A percentile compares a stretch with the other conserved stretches of the same genome.
Conservation (phyloP, 441 rosid species). For the Pelargonium hybrid region DNA sequence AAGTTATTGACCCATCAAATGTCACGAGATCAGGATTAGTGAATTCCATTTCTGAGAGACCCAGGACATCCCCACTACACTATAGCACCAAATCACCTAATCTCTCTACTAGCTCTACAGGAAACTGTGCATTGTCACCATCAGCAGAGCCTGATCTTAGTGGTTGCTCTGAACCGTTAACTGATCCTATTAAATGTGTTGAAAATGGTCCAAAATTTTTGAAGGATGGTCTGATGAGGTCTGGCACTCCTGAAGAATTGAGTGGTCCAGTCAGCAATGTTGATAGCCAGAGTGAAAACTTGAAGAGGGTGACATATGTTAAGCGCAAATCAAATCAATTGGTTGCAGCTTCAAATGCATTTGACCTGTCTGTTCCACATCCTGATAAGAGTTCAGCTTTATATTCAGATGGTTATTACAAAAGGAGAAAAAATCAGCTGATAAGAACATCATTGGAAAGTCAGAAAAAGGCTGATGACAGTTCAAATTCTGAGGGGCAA, state of each 20-base stretch:
- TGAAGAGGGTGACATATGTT: conserved; percentile 46
- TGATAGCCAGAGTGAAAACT: conserved; percentile 34
- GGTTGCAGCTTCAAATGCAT: conserved; percentile 54
- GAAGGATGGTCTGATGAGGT: conserved; percentile 29
- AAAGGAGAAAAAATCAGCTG: conserved; percentile 77
- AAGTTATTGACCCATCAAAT: conserved; percentile 22
- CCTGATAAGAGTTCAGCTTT: conserved; percentile 28
- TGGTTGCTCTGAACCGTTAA: conserved; percentile 31
- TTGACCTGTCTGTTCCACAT: conserved; percentile 22
- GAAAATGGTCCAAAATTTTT: conserved; percentile 34
- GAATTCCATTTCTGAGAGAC: conserved; percentile 34
- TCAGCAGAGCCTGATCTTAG: conserved; percentile 30
- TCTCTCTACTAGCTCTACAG: conserved; percentile 25
- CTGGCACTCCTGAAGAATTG: conserved; percentile 30
- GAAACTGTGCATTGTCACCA: conserved; percentile 29
- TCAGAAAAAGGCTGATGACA: conserved; percentile 30
- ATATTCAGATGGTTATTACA: conserved; percentile 60
- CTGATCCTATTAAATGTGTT: conserved; percentile 24
- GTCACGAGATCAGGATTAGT: conserved; percentile 22
- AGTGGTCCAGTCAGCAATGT: conserved; percentile 26
- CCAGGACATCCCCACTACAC: conserved; percentile 34
- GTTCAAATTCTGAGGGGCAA: conserved; percentile 28
- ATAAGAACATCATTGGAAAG: conserved; percentile 51
- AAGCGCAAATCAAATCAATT: conserved; percentile 77
- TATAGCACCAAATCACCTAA: conserved; percentile 25